Conservation (phyloP, 306 rosid genomes). For the Glycyrrhiza uralensis region DNA sequence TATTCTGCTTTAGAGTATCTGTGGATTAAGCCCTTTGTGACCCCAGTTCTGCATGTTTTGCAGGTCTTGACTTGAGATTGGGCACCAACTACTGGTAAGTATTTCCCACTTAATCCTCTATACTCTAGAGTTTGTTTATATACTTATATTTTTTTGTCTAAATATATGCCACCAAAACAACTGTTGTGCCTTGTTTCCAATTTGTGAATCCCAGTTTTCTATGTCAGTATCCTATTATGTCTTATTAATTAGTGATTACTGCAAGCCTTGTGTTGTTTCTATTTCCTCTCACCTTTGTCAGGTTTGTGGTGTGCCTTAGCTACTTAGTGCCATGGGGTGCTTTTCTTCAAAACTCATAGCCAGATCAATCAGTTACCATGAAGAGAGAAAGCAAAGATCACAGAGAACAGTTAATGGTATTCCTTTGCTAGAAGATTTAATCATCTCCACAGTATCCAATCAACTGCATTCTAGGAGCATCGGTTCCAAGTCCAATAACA, state of each 20-base stretch:
- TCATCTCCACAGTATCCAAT: conserved; percentile 35
- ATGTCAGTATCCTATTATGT: background rate
- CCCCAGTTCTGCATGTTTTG: conserved; percentile 13
- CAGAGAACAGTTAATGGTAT: conserved; percentile 27
- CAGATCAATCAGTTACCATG: conserved; percentile 42
- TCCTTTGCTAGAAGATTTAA: conserved; percentile 38
- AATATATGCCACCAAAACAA: background rate
- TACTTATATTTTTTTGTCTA: background rate
- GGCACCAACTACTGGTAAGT: conserved; percentile 25
- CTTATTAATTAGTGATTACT: background rate
- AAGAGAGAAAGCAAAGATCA: conserved; percentile 35
- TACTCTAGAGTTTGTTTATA: background rate
- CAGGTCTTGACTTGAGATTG: conserved; percentile 22
- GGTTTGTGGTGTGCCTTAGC: conserved; percentile 28
- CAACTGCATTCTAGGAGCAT: conserved; percentile 33
- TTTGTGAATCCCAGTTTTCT: background rate
- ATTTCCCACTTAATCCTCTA: conserved; percentile 5
- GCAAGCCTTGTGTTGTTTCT: background rate
- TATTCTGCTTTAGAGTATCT: background rate
- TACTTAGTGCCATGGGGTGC: conserved; percentile 46
- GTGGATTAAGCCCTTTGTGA: background rate
- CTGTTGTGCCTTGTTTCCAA: background rate
- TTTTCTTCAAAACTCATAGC: conserved; percentile 46
- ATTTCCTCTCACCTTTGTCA: background rate
- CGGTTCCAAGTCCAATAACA: conserved; percentile 27